Conservation (phyloP, 805 yeast genomes). For the Candida hungchunana region DNA sequence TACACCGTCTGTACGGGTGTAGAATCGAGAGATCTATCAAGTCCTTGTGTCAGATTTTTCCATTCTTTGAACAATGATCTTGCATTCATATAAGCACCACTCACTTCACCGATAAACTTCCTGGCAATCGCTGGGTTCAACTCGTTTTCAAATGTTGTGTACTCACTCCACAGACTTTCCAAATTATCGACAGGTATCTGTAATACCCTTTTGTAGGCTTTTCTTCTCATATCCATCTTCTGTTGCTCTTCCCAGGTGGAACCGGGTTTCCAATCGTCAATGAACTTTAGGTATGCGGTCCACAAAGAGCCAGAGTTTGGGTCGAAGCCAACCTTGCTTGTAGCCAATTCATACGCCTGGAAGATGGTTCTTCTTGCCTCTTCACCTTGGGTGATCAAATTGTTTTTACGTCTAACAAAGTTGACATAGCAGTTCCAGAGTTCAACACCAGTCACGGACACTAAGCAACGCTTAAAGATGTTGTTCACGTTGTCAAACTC, state of each 20-base stretch:
- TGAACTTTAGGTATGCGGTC: constrained; percentile 77
- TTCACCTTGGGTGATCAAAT: constrained; percentile 77
- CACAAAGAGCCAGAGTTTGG: constrained; percentile 67
- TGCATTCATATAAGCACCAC: constrained; percentile 83
- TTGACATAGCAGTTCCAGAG: constrained; percentile 76
- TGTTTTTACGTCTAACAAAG: constrained; percentile 65
- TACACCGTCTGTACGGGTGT: constrained; percentile 26
- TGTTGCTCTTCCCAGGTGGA: constrained; percentile 84
- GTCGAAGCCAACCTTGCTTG: constrained; percentile 75
- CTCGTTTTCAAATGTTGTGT: constrained; percentile 80
- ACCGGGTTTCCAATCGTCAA: constrained; percentile 73
- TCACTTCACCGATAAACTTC: constrained; percentile 75
- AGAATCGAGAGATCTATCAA: constrained; percentile 36
- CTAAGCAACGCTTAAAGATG: constrained; percentile 60
- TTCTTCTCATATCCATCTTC: constrained; percentile 70
- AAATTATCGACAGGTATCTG: constrained; percentile 72
- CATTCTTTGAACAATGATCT: constrained; percentile 73
- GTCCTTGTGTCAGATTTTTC: constrained; percentile 48
- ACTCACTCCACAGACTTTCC: constrained; percentile 77
- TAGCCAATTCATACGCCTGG: constrained; percentile 81
- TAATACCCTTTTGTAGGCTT: constrained; percentile 63
- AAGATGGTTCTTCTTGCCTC: constrained; percentile 68
- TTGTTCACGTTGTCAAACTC: constrained; percentile 65
- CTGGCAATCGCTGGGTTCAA: constrained; percentile 73
- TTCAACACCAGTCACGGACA: constrained; percentile 56